These are phyloP conservation scores for Ophiognomonia clavigignenti-juglandacearum DNA, from an alignment of 2,329 filamentous ascomycete genomes.

Conservation along the genomic window DNA sequence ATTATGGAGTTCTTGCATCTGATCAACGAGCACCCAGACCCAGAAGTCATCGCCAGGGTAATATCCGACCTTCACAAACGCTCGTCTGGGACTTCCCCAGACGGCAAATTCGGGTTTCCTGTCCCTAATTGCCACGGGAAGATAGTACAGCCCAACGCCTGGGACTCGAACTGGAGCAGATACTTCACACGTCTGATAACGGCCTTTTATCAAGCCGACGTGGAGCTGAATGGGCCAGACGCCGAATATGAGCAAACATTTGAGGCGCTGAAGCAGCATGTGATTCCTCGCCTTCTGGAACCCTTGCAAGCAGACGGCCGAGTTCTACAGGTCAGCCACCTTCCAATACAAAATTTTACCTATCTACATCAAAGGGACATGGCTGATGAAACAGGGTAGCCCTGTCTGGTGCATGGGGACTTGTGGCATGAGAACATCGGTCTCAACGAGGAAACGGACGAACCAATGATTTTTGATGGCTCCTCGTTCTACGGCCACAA, in stretches of 20 bases:
- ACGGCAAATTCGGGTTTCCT: slow-evolving; percentile 1
- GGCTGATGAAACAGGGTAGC: too few species aligned
- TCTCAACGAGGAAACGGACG: background rate
- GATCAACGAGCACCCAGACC: background rate
- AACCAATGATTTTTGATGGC: slow-evolving; percentile 3
- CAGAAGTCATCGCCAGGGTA: background rate
- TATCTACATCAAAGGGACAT: too few species aligned
- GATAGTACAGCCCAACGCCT: slow-evolving; percentile 2
- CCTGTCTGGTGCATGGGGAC: slow-evolving; percentile 5
- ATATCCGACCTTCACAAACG: background rate
- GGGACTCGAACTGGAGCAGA: slow-evolving; percentile 1
- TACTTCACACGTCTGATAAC: background rate
- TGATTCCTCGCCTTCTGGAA: slow-evolving; percentile 1
- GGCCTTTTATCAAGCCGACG: background rate
- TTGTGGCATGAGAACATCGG: slow-evolving; percentile 6
- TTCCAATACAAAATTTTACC: too few species aligned
- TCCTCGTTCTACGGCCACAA: slow-evolving; percentile 2
- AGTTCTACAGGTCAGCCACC: background rate
- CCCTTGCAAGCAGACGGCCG: slow-evolving; percentile 1
- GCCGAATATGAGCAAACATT: background rate
- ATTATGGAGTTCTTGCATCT: slow-evolving; percentile 3
- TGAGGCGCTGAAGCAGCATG: background rate
- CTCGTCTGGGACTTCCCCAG: background rate
- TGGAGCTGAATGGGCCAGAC: background rate
- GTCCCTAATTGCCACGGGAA: slow-evolving; percentile 5